Conservation (phyloP, 2,329 filamentous ascomycete species). For the Verticillium tricorpus region DNA sequence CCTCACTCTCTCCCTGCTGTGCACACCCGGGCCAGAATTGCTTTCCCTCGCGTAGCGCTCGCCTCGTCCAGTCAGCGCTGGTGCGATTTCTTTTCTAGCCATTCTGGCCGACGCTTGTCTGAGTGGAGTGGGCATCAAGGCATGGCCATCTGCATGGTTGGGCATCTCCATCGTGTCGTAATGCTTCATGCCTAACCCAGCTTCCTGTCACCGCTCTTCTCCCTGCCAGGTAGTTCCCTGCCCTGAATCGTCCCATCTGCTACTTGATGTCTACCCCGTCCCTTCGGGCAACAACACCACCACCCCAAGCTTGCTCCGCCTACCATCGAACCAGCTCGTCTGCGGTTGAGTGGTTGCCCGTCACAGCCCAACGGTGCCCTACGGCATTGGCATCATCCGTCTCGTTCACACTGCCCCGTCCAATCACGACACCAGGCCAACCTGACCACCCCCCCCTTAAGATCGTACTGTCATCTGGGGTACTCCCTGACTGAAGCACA, state of each 20-base stretch:
- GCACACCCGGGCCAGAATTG: neutral
- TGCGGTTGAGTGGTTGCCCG: slow-evolving; percentile 5
- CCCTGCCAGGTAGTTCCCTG: slow-evolving; percentile 28
- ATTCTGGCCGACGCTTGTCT: neutral
- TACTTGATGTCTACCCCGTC: slow-evolving; percentile 20
- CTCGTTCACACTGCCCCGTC: neutral
- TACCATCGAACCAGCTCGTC: neutral
- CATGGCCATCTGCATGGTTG: slow-evolving; percentile 10
- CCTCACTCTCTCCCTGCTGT: neutral
- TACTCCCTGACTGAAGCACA: slow-evolving; percentile 9
- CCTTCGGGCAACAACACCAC: slow-evolving; percentile 21
- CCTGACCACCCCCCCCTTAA: slow-evolving; percentile 1
- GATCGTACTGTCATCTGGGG: slow-evolving; percentile 11
- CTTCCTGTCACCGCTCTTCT: slow-evolving; percentile 24
- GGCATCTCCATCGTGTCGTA: slow-evolving; percentile 13
- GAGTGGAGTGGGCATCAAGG: slow-evolving; percentile 14
- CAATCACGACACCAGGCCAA: neutral
- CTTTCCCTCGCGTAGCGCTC: neutral
- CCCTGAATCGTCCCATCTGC: slow-evolving; percentile 20
- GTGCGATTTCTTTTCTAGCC: neutral
- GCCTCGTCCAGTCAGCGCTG: neutral
- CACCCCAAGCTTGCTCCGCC: slow-evolving; percentile 15
- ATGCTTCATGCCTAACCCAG: slow-evolving; percentile 15
- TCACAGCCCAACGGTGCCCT: slow-evolving; percentile 25
- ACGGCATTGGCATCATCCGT: slow-evolving; percentile 10